Percentiles rank a stretch among this genome's conserved stretches.
phyloP scores from a whole-genome alignment of 2,329 filamentous ascomycete genomes.

The Aspergillus brunneoviolaceus region DNA sequence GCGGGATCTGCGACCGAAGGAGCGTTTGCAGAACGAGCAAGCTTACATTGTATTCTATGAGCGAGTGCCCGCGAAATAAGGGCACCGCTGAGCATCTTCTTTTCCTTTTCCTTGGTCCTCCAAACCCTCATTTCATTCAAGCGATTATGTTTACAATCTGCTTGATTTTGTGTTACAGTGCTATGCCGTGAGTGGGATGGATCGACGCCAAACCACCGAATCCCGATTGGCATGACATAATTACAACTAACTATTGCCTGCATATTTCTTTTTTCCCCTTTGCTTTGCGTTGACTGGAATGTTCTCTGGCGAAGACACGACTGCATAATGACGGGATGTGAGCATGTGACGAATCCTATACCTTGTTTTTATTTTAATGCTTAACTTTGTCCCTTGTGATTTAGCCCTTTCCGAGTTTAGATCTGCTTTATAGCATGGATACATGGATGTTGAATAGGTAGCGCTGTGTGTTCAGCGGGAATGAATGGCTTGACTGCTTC shows the following conservation, averaged over 20 bases:
- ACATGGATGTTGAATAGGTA: not conserved
- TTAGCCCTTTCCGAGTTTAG: not conserved
- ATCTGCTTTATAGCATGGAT: not conserved
- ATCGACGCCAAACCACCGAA: not conserved
- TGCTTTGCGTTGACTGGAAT: not conserved
- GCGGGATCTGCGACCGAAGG: slow-evolving; percentile 46
- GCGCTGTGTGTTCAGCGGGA: not conserved
- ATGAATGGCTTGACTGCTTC: not conserved
- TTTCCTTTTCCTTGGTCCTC: not conserved
- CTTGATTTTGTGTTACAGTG: not conserved
- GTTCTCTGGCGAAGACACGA: not conserved
- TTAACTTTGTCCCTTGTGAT: not conserved
- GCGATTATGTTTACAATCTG: not conserved
- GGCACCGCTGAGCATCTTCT: not conserved
- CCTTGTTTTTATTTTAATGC: not conserved
- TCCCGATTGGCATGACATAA: not conserved
- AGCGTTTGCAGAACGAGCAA: slow-evolving; percentile 60
- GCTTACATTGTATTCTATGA: slow-evolving; percentile 68
- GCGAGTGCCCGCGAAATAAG: slow-evolving; percentile 45
- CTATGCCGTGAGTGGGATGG: not conserved
- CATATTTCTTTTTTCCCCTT: slow-evolving; percentile 5
- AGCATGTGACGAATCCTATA: slow-evolving; percentile 9
- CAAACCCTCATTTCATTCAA: not conserved
- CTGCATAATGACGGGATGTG: slow-evolving; percentile 5
- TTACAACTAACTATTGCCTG: not conserved